These are phyloP conservation scores for Neoscytalidium dimidiatum DNA, from an alignment of 2,329 filamentous ascomycete genomes.

Conservation along the genomic window DNA sequence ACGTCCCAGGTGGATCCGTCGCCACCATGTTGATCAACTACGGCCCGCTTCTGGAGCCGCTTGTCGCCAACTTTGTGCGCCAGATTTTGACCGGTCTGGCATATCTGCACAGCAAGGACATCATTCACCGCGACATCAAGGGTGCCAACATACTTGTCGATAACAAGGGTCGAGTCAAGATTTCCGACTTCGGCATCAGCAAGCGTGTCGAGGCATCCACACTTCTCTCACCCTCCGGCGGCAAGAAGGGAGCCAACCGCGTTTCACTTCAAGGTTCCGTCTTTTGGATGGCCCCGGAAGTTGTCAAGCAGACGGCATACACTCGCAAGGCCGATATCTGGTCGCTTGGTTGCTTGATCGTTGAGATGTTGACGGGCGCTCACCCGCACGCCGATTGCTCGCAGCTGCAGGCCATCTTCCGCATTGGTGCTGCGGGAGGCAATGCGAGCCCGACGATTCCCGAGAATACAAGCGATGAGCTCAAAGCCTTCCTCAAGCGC, in stretches of 20 bases:
- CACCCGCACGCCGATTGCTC: constrained; percentile 97
- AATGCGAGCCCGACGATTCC: constrained; percentile 87
- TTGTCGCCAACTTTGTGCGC: constrained; percentile 94
- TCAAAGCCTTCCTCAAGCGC: constrained; percentile 76
- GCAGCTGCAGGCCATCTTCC: constrained; percentile 97
- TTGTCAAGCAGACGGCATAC: constrained; percentile 96
- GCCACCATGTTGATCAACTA: constrained; percentile 99
- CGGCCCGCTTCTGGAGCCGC: constrained; percentile 86
- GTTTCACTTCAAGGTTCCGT: constrained; percentile 91
- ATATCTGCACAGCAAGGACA: constrained; percentile 91
- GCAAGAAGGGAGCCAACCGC: constrained; percentile 61
- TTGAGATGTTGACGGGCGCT: constrained; percentile 98
- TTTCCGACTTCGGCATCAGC: constrained; percentile 97
- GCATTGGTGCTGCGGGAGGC: constrained; percentile 76
- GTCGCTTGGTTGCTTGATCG: constrained; percentile 93
- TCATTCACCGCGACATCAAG: constrained; percentile 99
- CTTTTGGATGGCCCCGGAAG: constrained; percentile 99
- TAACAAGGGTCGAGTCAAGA: constrained; percentile 98
- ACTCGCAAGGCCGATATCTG: constrained; percentile 98
- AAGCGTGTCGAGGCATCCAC: constrained; percentile 96
- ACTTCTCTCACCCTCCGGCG: constrained; percentile 57
- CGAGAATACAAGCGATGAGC: constrained; percentile 81
- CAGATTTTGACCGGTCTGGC: constrained; percentile 92
- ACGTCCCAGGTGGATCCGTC: constrained; percentile 94
- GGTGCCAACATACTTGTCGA: constrained; percentile 98